Conservation (phyloP, 2,329 filamentous ascomycete genomes). For the Aureobasidium leucospermi region DNA sequence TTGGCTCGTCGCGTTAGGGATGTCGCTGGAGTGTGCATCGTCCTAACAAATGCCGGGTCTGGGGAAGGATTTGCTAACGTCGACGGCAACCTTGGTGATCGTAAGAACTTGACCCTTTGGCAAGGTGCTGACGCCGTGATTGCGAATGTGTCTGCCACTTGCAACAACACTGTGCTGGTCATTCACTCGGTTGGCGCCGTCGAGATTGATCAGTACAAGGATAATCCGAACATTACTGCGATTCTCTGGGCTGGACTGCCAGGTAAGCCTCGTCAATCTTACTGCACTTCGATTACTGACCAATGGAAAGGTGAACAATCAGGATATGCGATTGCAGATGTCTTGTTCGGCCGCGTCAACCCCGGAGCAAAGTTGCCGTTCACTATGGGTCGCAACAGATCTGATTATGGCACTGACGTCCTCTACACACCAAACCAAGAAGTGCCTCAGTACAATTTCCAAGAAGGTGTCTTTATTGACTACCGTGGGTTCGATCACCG, state of each 20-base stretch:
- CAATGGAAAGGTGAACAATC: constrained; percentile 58
- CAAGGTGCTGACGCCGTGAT: constrained; percentile 58
- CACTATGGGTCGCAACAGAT: constrained; percentile 60
- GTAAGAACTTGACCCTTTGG: constrained; percentile 43
- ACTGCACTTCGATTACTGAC: neutral
- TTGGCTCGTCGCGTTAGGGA: constrained; percentile 22
- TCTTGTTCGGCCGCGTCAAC: constrained; percentile 70
- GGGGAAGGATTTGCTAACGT: constrained; percentile 45
- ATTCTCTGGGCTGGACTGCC: constrained; percentile 73
- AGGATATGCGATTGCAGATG: constrained; percentile 65
- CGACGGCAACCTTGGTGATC: constrained; percentile 37
- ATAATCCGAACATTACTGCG: constrained; percentile 68
- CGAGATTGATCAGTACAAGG: constrained; percentile 59
- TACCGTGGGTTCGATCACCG: constrained; percentile 64
- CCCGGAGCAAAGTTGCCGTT: constrained; percentile 69
- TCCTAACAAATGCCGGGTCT: constrained; percentile 42
- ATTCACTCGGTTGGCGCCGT: constrained; percentile 78
- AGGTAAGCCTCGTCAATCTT: constrained; percentile 5
- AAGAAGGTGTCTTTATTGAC: constrained; percentile 70
- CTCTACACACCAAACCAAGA: constrained; percentile 60
- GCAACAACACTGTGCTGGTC: constrained; percentile 80
- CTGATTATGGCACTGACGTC: constrained; percentile 61
- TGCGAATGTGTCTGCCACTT: constrained; percentile 40
- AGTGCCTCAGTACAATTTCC: constrained; percentile 62
- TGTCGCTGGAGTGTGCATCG: constrained; percentile 29